Base-by-base conservation (phyloP, 2,329 filamentous ascomycete species). In the Fusarium armeniacum region DNA sequence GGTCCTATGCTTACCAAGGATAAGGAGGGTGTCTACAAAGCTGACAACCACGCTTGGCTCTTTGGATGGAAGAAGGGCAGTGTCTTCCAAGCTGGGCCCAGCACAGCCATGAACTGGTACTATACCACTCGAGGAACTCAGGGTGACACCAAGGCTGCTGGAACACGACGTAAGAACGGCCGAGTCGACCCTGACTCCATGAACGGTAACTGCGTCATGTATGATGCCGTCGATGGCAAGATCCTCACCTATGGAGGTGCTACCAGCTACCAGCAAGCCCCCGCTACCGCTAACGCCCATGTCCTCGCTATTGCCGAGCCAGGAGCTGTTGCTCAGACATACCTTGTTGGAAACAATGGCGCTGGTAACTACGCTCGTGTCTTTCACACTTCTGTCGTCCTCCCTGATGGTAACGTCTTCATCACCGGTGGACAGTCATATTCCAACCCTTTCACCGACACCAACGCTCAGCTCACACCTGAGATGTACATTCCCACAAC, bases 131-230 rank as follows among this genome's bases (percentile, higher is more conserved):
- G 12, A 49, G 69, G 66, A 18, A 52, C 62, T 18, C 62, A 59
- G 7, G 10, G 83, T 78, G 46, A 47, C 6, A 52, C 52, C 41
- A 72, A 72, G 35, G 35, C 70, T 15, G 70, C 70, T 16, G 69
- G 69, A 74, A 75, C 16, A 74, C 80, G 18, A 70, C 69, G 5
- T 65, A 73, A 12, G 1, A 77, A 68, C 79, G 63, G 72, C 2
- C 66, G 85, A 15, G 76, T 76, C 33, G 78, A 79, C 9, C 82
- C 83, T 41, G 75, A 80, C 11, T 82, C 85, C 5, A 89, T 89
- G 87, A 83, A 81, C 63, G 87, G 86, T 9, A 83, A 83, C 53
- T 82, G 83, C 10, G 81, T 86, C 65, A 88, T 89, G 86, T 89
- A 84, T 65, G 87, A 89, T 69, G 86, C 86, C 33, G 81, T 86